Conservation (phyloP, 78 protist species). For the Pelomyxa schiedti region DNA sequence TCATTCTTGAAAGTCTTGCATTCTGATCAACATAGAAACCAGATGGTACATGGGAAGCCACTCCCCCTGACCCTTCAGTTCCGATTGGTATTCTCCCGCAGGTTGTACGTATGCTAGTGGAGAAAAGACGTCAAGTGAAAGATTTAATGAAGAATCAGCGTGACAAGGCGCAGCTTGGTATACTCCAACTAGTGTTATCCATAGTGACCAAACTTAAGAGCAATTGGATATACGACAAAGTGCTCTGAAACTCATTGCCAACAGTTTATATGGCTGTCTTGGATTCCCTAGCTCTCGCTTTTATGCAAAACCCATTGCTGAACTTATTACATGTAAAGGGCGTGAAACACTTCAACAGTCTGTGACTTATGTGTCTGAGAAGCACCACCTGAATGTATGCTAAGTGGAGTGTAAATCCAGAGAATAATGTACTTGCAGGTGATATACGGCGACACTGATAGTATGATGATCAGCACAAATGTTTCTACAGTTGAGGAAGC, state of each 20-base stretch:
- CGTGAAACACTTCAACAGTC: constrained; percentile 75
- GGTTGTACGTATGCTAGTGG: constrained; percentile 46
- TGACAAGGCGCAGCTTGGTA: background rate
- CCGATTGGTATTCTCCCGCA: constrained; percentile 70
- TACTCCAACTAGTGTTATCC: no score
- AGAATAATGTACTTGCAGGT: constrained; percentile 67
- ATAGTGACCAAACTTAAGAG: constrained; percentile 1
- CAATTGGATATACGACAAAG: constrained; percentile 60
- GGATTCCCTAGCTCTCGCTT: constrained; percentile 91
- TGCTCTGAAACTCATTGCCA: constrained; percentile 80
- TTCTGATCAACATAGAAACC: background rate
- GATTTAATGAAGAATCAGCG: constrained; percentile 26
- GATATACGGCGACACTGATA: constrained; percentile 99
- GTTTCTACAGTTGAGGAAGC: constrained; percentile 50
- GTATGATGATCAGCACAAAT: constrained; percentile 88
- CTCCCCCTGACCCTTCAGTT: constrained; percentile 9
- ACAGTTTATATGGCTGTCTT: constrained; percentile 97
- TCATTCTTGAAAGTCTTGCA: background rate
- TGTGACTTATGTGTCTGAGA: constrained; percentile 4
- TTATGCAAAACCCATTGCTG: constrained; percentile 91
- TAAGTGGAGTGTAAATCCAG: background rate
- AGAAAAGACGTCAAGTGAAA: constrained; percentile 46
- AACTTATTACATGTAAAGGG: constrained; percentile 85
- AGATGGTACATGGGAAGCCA: constrained; percentile 19
- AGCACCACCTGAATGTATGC: background rate